Percentiles rank a stretch among this genome's conserved stretches.
phyloP scores from a whole-genome alignment of 2,329 filamentous ascomycete genomes.

The Gaeumannomyces tritici region DNA sequence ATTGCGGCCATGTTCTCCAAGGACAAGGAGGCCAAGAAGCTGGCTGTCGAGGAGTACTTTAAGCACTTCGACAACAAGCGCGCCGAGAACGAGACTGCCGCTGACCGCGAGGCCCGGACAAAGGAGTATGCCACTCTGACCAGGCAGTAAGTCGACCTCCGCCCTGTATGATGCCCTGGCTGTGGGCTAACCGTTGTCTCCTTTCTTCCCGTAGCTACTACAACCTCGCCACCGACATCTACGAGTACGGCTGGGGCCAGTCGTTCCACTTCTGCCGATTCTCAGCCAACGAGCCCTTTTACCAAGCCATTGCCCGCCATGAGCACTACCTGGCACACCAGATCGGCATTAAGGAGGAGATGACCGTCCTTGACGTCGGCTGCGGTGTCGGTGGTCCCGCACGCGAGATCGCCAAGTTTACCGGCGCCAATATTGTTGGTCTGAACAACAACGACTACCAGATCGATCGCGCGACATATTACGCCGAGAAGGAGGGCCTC shows the following conservation, averaged over 20 bases:
- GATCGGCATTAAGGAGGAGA: conserved; percentile 76
- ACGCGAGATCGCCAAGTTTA: conserved; percentile 93
- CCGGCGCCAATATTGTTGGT: conserved; percentile 78
- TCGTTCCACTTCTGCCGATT: conserved; percentile 98
- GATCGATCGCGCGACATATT: conserved; percentile 83
- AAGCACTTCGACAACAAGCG: conserved; percentile 78
- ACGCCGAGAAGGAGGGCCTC: conserved; percentile 74
- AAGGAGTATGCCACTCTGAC: conserved; percentile 90
- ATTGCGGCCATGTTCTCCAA: conserved; percentile 81
- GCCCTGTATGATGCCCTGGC: background rate
- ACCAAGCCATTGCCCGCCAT: conserved; percentile 87
- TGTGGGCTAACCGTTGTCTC: background rate
- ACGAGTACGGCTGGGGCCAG: conserved; percentile 94
- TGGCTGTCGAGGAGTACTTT: conserved; percentile 73
- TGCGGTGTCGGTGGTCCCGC: conserved; percentile 95
- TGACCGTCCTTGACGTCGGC: conserved; percentile 90
- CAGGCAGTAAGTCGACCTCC: conserved; percentile 59
- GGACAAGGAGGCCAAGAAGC: conserved; percentile 44
- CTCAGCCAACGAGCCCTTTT: conserved; percentile 75
- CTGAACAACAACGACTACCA: conserved; percentile 99
- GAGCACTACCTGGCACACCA: conserved; percentile 94
- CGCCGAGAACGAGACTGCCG: conserved; percentile 69
- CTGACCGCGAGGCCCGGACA: conserved; percentile 69
- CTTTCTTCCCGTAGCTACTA: conserved; percentile 58
- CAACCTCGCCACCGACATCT: conserved; percentile 90